Base-by-base conservation (phyloP, 1,139 yeast species). In the Saccharomyces pastorianus region DNA sequence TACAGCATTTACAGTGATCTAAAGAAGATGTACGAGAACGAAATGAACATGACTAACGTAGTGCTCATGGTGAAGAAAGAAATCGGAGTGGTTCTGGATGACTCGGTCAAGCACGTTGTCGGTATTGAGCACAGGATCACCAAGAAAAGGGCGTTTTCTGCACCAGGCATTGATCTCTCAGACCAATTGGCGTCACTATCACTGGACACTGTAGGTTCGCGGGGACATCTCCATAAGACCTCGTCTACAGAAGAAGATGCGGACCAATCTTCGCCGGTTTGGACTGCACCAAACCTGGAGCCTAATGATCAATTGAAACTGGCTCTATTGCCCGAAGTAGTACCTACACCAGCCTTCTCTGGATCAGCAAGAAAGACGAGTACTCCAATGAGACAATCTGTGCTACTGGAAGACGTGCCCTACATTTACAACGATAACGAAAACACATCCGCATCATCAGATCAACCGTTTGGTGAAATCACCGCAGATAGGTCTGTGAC, bases 261-360 rank as follows among this genome's bases (percentile, higher is more conserved):
- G 6, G 63, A 61, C 13, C 56, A 56, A 26, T 49, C 55, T 13
- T 54, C 69, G 3, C 70, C 70, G 6, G 54, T 71, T 28, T 73
- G 76, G 76, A 64, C 64, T 0, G 74, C 75, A 2, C 76, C 76
- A 4, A 61, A 65, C 7, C 54, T 71, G 4, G 71, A 69, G 41
- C 73, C 75, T 2, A 67, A 70, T 49, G 75, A 72, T 53, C 74
- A 71, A 52, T 58, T 73, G 32, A 62, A 66, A 51, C 54, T 71
- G 8, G 71, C 69, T 1, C 34, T 60, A 46, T 63, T 56, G 4
- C 42, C 58, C 9, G 58, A 59, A 20, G 47, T 54, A 1, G 27
- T 55, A 9, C 52, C 57, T n/a, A 47, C 56, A 17, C 56, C 60
- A 31, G 27, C 54, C 48, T 34, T 52, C 54, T 27, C 60, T 52